Conservation (phyloP, 345 rosid species). For the Eucalyptus decipiens region DNA sequence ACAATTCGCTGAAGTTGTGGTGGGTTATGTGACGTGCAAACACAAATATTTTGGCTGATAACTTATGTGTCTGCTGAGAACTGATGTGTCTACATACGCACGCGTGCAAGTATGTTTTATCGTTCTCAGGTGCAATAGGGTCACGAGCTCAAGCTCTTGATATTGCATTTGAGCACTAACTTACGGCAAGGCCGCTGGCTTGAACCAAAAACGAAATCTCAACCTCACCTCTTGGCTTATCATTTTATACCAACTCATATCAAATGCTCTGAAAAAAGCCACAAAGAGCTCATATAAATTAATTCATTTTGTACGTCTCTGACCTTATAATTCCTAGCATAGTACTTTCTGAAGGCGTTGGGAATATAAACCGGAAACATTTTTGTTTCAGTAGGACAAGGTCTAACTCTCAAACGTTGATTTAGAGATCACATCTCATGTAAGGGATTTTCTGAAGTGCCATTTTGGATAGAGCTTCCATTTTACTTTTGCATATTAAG, state of each 20-base stretch:
- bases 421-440: too few species aligned
- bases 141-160: background rate
- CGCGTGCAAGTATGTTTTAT: background rate
- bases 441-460: too few species aligned
- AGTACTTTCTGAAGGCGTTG: background rate
- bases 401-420: too few species aligned
- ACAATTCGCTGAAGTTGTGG: too few species aligned
- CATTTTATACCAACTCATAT: background rate
- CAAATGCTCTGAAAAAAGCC: background rate
- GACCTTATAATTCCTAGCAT: background rate
- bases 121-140: background rate
- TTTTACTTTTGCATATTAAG: too few species aligned
- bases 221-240: background rate
- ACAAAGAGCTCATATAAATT: background rate
- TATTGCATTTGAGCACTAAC: background rate
- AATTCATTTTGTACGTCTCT: background rate
- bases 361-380: background rate
- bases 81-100: background rate
- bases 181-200: background rate
- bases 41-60: too few species aligned
- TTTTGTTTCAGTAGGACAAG: too few species aligned
- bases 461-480: too few species aligned
- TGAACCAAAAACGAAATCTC: background rate
- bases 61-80: background rate
- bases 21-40: too few species aligned